Conservation (phyloP, 192 early-diverging fungal species). For the Gamsiella multidivaricata region DNA sequence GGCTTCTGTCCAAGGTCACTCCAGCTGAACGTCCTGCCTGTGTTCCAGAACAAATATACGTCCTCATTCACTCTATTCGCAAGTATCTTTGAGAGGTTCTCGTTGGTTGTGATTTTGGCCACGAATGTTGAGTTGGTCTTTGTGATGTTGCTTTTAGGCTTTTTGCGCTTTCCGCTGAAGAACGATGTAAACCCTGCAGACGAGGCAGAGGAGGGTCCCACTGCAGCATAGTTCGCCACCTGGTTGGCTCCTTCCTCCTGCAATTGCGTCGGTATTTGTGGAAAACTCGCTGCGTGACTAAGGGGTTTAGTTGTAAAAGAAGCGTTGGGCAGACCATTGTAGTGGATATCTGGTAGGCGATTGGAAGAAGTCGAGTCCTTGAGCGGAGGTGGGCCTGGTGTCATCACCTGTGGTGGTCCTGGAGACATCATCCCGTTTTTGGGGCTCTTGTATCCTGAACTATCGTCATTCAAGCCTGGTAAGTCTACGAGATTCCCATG, state of each 20-base stretch:
- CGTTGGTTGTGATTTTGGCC: slow-evolving; percentile 72
- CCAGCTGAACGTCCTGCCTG: slow-evolving; percentile 78
- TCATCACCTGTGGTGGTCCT: slow-evolving; percentile 15
- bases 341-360: slow-evolving; percentile 11
- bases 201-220: slow-evolving; percentile 2
- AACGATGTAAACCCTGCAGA: slow-evolving; percentile 46
- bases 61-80: slow-evolving; percentile 66
- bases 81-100: slow-evolving; percentile 75
- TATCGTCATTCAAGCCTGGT: slow-evolving; percentile 20
- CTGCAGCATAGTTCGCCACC: slow-evolving; percentile 8
- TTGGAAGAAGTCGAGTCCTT: slow-evolving; percentile 27
- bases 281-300: slow-evolving; percentile 10
- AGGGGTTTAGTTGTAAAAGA: background rate
- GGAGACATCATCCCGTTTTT: slow-evolving; percentile 31
- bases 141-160: slow-evolving; percentile 73
- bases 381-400: slow-evolving; percentile 28
- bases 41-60: slow-evolving; percentile 81
- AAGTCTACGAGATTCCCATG: slow-evolving; percentile 43
- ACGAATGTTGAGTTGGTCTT: slow-evolving; percentile 82
- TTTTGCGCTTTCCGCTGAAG: slow-evolving; percentile 51
- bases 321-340: background rate
- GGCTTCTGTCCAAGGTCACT: slow-evolving; percentile 70
- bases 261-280: slow-evolving; percentile 5
- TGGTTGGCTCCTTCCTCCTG: slow-evolving; percentile 11
- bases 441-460: slow-evolving; percentile 15